Conservation (phyloP, 208 protist species). For the Acanthamoeba healyi region DNA sequence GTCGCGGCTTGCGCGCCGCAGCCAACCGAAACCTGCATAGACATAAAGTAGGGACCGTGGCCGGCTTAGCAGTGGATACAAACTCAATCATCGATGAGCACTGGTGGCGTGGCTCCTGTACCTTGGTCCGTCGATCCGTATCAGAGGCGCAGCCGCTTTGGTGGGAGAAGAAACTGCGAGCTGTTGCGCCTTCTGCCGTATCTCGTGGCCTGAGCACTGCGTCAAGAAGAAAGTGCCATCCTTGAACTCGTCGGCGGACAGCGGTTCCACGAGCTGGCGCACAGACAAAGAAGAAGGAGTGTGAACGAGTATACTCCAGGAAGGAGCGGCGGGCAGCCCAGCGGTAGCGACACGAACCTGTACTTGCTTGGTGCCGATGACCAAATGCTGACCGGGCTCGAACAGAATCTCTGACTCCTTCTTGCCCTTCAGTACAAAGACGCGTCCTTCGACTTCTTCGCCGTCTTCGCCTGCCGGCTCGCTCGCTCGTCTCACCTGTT, state of each 20-base stretch:
- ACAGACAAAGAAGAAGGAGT: no score
- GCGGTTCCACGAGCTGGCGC: not conserved
- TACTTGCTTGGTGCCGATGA: constrained; percentile 40
- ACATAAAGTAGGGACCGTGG: no score
- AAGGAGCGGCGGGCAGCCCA: no score
- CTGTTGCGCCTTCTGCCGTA: constrained; percentile 56
- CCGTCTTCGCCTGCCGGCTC: not conserved
- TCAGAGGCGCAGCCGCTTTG: not conserved
- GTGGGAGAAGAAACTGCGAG: not conserved
- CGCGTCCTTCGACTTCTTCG: not conserved
- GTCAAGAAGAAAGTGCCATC: constrained; percentile 63
- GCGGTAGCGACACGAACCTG: no score
- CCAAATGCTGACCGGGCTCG: constrained; percentile 7
- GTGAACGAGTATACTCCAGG: no score
- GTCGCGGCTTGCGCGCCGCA: not conserved
- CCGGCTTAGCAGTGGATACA: no score
- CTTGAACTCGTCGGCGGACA: constrained; percentile 43
- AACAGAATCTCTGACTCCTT: not conserved
- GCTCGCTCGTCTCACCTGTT: not conserved
- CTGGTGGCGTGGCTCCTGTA: no score
- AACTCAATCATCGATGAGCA: no score
- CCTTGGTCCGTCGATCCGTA: constrained; percentile 3
- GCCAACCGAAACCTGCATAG: constrained; percentile 34
- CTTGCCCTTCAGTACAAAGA: constrained; percentile 47
- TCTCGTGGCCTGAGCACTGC: constrained; percentile 5